phyloP scores from a whole-genome alignment of 768 basidiomycete genomes.

The Suillus subalutaceus region DNA sequence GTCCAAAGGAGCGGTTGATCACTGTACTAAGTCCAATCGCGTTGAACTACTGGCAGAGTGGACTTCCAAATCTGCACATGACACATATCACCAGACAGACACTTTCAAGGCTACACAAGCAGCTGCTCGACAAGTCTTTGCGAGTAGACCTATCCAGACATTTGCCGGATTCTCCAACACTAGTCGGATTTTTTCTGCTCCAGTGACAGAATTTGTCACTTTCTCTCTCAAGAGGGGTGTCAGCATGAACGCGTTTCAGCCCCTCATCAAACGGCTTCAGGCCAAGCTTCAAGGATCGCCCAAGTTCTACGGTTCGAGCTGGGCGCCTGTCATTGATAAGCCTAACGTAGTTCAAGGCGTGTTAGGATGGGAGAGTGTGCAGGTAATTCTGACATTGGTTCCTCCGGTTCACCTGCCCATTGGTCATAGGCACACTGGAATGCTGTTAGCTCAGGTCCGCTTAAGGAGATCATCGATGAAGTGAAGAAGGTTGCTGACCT shows the following conservation, averaged over 20 bases:
- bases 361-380: conserved; percentile 41
- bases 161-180: conserved; percentile 27
- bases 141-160: conserved; percentile 18
- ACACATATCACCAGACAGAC: conserved; percentile 16
- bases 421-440: conserved; percentile 37
- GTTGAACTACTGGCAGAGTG: conserved; percentile 23
- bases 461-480: conserved; percentile 30
- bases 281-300: conserved; percentile 21
- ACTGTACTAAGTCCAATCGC: neutral
- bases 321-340: conserved; percentile 25
- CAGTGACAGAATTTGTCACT: conserved; percentile 38
- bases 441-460: conserved; percentile 31
- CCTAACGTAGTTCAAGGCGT: conserved; percentile 30
- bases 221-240: conserved; percentile 32
- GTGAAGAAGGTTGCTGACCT: conserved; percentile 30
- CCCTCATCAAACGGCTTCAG: conserved; percentile 28
- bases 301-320: conserved; percentile 33
- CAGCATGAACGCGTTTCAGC: conserved; percentile 20
- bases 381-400: conserved; percentile 22
- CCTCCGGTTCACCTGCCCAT: conserved; percentile 1
- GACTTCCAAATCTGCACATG: conserved; percentile 23
- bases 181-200: conserved; percentile 23
- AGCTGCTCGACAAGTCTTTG: conserved; percentile 20
- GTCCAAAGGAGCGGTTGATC: too few relatives aligned
- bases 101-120: conserved; percentile 11